Base-by-base conservation (phyloP, 768 basidiomycete species). In the Boletellus ananiceps region DNA sequence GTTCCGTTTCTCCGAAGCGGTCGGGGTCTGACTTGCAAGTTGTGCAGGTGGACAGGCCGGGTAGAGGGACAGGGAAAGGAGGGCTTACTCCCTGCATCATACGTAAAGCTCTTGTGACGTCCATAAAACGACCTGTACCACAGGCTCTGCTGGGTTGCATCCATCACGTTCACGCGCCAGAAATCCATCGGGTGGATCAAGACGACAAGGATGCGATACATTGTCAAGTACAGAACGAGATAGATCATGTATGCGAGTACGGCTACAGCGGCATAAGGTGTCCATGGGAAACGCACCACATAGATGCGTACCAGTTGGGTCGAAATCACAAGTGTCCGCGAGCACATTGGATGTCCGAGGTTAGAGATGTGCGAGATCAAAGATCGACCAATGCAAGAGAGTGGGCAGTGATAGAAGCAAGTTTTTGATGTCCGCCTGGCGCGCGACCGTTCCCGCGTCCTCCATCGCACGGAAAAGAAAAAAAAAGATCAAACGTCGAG, bases 61-160 rank as follows among this genome's bases (percentile, higher is more conserved):
- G 63, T 77, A 38, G 70, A 83, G 52, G 83, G 82, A 13, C 74
- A 72, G 60, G 82, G 79, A 12, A 76, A 65, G 59, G 73, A 72
- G 46, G 84, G 84, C 3, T 64, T 84, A 36, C 81, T 86, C 63
- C 84, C 84, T 18, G 84, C 84, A 15, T 78, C 83, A 25, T 86
- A 86, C 68, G 84, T 83, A 56, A 79, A 80, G 60, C 54, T 77
- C n/a, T 49, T 82, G 60, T 84, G 70, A 66, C 11, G 13, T 25
- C 16, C 29, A 23, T 2, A 23, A 23, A 25, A 9, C 21, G 21
- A 23, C 40, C 15, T 8, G n/a, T n/a, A n/a, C n/a, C n/a, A n/a
- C n/a, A n/a, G n/a, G n/a, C n/a, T n/a, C n/a, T n/a, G n/a, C n/a
- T n/a, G n/a, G n/a, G n/a, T n/a, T n/a, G n/a, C n/a, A n/a, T n/a